Base-by-base conservation (phyloP, 495 filamentous ascomycete species). In the Lepraria neglecta region DNA sequence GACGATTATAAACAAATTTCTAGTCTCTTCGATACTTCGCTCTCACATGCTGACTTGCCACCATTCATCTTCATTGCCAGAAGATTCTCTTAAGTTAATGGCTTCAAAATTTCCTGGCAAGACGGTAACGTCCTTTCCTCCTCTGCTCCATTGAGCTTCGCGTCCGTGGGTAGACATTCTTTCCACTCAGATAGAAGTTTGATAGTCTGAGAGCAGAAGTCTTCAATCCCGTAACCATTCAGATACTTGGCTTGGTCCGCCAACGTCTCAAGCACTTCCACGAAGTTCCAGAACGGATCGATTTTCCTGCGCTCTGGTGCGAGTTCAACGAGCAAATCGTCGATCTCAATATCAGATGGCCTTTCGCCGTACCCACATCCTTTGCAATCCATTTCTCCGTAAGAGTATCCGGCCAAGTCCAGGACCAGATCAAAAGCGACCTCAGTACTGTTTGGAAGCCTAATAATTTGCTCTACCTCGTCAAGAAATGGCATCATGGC, bases 391-490 rank as follows among this genome's bases (percentile, higher is more conserved):
- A 59, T n/a, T 1, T 59, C 42, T 2, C 40, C 42, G 21, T 33
- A 59, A 10, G 43, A 47, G 21, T 38, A 35, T 48, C 30, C 43
- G 4, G n/a, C 56, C 17, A 59, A 33, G 9, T 4, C 28, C 19
- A 59, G 12, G 17, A 59, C 42, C 14, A 48, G 27, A 48, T 59
- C 56, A 59, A 59, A 59, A 19, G 42, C 56, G 6, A 46, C 7
- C 17, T 21, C 31, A 6, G 31, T 19, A 12, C 56, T 40, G 7
- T 27, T 40, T 3, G 56, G 56, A 3, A 47, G 45, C 31, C 19
- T 15, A 9, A n/a, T 15, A n/a, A 59, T 12, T 24, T 27, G 9
- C 27, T n/a, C 27, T 11, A 59, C 19, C 19, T 59, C 31, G 12
- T 47, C 21, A 12, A 59, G 45, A 10, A 46, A 59, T 12, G 43